Evolutionary conservation across 2,329 filamentous ascomycete species (phyloP).

Genomic region (Penicillium concentricum): DNA sequence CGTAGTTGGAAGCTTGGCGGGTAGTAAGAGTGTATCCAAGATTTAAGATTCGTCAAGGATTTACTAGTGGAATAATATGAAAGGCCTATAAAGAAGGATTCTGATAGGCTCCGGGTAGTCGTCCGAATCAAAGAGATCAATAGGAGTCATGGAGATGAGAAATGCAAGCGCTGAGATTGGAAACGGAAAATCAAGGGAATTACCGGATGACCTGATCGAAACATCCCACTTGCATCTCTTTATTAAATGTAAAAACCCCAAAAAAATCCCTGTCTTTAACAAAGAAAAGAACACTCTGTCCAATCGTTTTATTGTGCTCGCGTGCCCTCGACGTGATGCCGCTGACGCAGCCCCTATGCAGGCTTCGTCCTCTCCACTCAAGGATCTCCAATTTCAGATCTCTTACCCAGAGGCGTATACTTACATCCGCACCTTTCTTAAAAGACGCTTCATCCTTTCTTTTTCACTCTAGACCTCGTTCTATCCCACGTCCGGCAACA

Average conservation of each 20-base stretch:
- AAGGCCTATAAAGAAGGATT: not conserved
- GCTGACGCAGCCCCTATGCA: conserved; percentile 43
- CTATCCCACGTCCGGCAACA: conserved; percentile 6
- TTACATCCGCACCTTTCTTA: conserved; percentile 19
- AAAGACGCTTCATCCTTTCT: conserved; percentile 8
- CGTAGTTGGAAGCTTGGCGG: conserved; percentile 9
- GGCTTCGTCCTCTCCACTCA: conserved; percentile 33
- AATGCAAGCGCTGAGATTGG: conserved; percentile 5
- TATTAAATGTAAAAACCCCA: not conserved
- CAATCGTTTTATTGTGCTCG: conserved; percentile 18
- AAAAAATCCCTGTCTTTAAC: not conserved
- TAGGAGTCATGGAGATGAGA: not conserved
- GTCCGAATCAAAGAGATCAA: not conserved
- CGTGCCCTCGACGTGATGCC: conserved; percentile 28
- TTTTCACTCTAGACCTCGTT: conserved; percentile 15
- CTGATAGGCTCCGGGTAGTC: not conserved
- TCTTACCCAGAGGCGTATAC: conserved; percentile 16
- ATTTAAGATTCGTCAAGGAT: not conserved
- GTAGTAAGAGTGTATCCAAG: not conserved
- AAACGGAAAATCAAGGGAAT: conserved; percentile 17
- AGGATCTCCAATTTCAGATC: conserved; percentile 15
- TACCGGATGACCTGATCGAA: conserved; percentile 27
- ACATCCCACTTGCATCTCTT: not conserved
- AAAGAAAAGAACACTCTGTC: conserved; percentile 25
- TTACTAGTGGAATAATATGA: not conserved